Conservation (phyloP, 2,329 filamentous ascomycete genomes). For the Fusarium sp. region DNA sequence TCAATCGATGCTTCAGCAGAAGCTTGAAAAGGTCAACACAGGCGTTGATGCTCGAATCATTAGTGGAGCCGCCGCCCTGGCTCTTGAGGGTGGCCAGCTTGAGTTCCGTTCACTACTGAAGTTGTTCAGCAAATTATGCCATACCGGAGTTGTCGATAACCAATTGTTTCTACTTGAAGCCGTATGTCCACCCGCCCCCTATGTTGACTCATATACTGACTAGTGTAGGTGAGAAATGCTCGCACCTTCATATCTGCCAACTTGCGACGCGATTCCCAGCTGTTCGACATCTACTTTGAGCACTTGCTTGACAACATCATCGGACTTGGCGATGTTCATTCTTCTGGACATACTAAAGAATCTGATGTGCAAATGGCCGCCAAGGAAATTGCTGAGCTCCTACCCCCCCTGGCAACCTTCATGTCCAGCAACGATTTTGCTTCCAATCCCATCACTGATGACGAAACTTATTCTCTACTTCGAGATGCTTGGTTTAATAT, state of each 20-base stretch:
- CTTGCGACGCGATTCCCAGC: slow-evolving; percentile 73
- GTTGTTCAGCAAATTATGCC: slow-evolving; percentile 79
- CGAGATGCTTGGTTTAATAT: slow-evolving; percentile 99
- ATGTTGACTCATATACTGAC: slow-evolving; percentile 24
- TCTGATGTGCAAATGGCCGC: slow-evolving; percentile 85
- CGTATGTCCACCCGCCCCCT: slow-evolving; percentile 60
- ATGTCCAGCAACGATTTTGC: slow-evolving; percentile 74
- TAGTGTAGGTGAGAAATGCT: slow-evolving; percentile 74
- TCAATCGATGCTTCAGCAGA: slow-evolving; percentile 96
- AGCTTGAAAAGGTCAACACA: slow-evolving; percentile 85
- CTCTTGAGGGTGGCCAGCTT: slow-evolving; percentile 78
- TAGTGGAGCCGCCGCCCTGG: slow-evolving; percentile 80
- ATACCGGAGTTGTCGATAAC: slow-evolving; percentile 77
- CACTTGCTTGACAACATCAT: slow-evolving; percentile 88
- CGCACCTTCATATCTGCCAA: slow-evolving; percentile 81
- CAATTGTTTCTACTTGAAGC: slow-evolving; percentile 76
- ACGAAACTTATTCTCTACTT: slow-evolving; percentile 78
- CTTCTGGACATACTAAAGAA: slow-evolving; percentile 77
- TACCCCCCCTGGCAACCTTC: slow-evolving; percentile 87
- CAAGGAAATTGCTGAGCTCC: slow-evolving; percentile 85
- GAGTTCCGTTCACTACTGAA: slow-evolving; percentile 91
- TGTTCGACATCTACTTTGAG: slow-evolving; percentile 85
- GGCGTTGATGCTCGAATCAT: slow-evolving; percentile 88
- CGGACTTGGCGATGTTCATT: slow-evolving; percentile 87
- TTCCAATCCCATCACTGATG: slow-evolving; percentile 63